phyloP scores from a whole-genome alignment of 768 basidiomycete species.

The Peribolospora kevripleyi region DNA sequence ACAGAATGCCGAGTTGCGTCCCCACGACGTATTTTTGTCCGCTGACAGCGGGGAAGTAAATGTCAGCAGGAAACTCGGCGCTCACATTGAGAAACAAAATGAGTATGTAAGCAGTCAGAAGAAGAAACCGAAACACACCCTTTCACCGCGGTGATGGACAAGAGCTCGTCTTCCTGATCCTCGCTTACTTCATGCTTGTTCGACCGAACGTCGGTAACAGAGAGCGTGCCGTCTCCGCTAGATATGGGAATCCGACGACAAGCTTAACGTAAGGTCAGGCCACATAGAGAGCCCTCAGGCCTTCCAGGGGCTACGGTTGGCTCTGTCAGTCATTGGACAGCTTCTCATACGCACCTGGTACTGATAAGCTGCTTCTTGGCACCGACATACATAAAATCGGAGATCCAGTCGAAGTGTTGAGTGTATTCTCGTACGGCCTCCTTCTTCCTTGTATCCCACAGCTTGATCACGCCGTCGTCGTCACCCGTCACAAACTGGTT shows the following conservation, averaged over 20 bases:
- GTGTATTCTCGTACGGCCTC: slow-evolving; percentile 41
- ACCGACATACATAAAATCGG: slow-evolving; percentile 64
- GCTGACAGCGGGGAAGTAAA: slow-evolving; percentile 14
- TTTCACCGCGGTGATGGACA: slow-evolving; percentile 66
- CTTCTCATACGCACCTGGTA: slow-evolving; percentile 39
- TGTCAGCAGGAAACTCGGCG: background rate
- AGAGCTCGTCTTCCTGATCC: slow-evolving; percentile 82
- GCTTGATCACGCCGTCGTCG: slow-evolving; percentile 85
- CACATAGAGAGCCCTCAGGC: no score
- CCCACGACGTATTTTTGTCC: slow-evolving; percentile 66
- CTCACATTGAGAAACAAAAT: background rate
- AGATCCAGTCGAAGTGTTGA: slow-evolving; percentile 86
- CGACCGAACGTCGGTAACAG: slow-evolving; percentile 70
- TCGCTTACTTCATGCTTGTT: slow-evolving; percentile 57
- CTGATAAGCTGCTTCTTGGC: slow-evolving; percentile 64
- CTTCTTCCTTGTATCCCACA: slow-evolving; percentile 65
- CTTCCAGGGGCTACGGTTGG: no score
- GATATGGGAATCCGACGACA: no score
- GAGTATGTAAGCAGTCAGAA: background rate
- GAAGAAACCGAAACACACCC: slow-evolving; percentile 25
- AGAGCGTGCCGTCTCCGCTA: slow-evolving; percentile 80
- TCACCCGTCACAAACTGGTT: slow-evolving; percentile 65
- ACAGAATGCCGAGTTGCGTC: slow-evolving; percentile 67
- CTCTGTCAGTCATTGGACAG: no score
- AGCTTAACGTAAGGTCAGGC: no score